A percentile compares a stretch with the other conserved stretches of the same genome.
Evolutionary conservation across 108 stramenopile genomes (phyloP).

Genomic region (Nannochloropsis gaditana): DNA sequence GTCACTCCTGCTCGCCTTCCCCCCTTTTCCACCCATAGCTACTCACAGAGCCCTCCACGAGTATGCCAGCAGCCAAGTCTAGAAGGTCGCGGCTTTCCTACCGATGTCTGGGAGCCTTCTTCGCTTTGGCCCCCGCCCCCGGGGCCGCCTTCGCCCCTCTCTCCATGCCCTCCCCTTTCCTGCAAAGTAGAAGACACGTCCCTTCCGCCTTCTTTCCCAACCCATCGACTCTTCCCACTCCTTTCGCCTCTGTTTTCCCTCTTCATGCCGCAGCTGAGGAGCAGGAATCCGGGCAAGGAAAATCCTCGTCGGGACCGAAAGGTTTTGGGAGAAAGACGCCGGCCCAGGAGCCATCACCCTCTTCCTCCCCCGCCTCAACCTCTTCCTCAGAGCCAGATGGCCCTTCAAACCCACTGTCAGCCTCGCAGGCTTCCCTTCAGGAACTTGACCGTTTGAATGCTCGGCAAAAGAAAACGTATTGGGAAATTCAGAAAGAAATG

Average conservation of each 20-base stretch:
- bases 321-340: neutral
- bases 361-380: neutral
- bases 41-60: neutral
- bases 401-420: neutral
- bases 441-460: neutral
- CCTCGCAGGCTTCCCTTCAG: neutral
- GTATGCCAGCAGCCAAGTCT: neutral
- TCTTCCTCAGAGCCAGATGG: neutral
- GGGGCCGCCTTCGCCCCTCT: neutral
- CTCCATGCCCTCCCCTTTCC: neutral
- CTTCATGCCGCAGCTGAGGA: neutral
- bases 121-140: neutral
- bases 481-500: neutral
- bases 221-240: neutral
- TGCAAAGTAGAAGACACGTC: conserved; percentile 2
- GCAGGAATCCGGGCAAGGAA: neutral
- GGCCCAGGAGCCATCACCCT: neutral
- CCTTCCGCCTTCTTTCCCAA: neutral
- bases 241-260: neutral
- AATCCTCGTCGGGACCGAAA: neutral
- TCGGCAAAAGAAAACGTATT: neutral
- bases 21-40: no score
- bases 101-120: neutral
- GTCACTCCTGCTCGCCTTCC: no score
- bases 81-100: neutral